Base-by-base conservation (phyloP, 2,329 filamentous ascomycete species). In the Xylariaceae sp. region DNA sequence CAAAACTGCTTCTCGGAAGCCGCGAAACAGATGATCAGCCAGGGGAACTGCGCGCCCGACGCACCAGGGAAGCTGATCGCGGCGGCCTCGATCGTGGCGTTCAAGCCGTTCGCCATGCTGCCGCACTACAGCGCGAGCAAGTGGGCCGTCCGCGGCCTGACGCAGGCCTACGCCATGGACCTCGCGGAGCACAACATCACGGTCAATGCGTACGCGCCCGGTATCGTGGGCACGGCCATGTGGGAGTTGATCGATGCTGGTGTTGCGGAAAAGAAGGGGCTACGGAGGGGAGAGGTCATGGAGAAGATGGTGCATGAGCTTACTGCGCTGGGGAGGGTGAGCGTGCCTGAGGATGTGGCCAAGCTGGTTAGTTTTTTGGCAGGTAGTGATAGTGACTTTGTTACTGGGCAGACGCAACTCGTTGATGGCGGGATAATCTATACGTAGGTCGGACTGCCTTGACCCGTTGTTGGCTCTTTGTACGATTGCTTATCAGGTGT, bases 241-340 rank as follows among this genome's bases (percentile, higher is more conserved):
- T 87, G 83, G 83, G 83, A 86, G 41, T 61, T 80, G 2, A 86
- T 87, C 47, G 85, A 87, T 52, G 76, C 80, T 54, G 76, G 77
- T 49, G 54, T 85, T 31, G 80, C 75, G 1, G 72, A 77, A 61
- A 72, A 73, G 49, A 71, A 66, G 1, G 81, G 77, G 0, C 67
- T 69, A 0, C 66, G 72, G 58, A 78, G 74, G 57, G 78, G 78
- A 2, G 74, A 78, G 19, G 77, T 73, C 12, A 77, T 83, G 48
- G 75, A 76, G 62, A 78, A 80, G 59, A 79, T 77, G 52, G 74
- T 68, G 0, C 58, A 71, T 0, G 75, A 83, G 6, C 51, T 79
- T 56, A 83, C 82, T 51, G 75, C 80, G 0, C 58, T 86, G 51
- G 77, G 77, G 6, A 68, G 83, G 33, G 75, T 76, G 2, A 81